Base-by-base conservation (phyloP, 495 filamentous ascomycete genomes). In the Trypethelium eluteriae region DNA sequence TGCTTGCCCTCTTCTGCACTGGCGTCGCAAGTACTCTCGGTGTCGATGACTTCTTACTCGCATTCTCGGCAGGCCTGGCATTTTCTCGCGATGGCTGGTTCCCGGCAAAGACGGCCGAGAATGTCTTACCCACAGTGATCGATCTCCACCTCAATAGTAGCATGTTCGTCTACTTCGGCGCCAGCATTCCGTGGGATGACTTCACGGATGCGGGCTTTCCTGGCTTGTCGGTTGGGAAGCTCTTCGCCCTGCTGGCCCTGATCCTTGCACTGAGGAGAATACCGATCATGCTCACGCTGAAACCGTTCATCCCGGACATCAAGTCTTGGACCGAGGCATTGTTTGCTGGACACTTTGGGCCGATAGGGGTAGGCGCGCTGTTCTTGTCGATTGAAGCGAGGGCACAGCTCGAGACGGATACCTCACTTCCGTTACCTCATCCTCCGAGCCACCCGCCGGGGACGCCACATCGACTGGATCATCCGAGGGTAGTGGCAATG, bases 351-450 rank as follows among this genome's bases (percentile, higher is more conserved):
- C 81, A 83, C 69, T 83, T 84, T 67, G 80, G 80, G 1, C 80
- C 80, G 47, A 84, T 84, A 78, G 81, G 81, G 38, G 73, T 82
- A 1, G 81, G 81, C 1, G 81, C 76, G 5, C 64, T 82, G 12
- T 84, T 83, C 71, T 75, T 84, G 10, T 77, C 79, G 53, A 81
- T 83, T 56, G 81, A 83, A 74, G 80, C 79, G 2, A 71, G 79
- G 16, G 80, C 75, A 1, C 70, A 80, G 63, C 70, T 84, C 1
- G 79, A 82, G 66, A 80, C 72, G 2, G 79, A 69, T 14, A 73
- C 72, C 0, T 74, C 74, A 2, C 5, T 73, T 5, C 77, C 79
- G 2, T 39, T 75, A 11, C 70, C 73, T 11, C 64, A 76, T 34
- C 78, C 79, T 16, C 79, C 81, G 11, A 74, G 76, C 0, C 41